Conservation (phyloP, 108 stramenopile genomes). For the Hondaea fermentalgiana region DNA sequence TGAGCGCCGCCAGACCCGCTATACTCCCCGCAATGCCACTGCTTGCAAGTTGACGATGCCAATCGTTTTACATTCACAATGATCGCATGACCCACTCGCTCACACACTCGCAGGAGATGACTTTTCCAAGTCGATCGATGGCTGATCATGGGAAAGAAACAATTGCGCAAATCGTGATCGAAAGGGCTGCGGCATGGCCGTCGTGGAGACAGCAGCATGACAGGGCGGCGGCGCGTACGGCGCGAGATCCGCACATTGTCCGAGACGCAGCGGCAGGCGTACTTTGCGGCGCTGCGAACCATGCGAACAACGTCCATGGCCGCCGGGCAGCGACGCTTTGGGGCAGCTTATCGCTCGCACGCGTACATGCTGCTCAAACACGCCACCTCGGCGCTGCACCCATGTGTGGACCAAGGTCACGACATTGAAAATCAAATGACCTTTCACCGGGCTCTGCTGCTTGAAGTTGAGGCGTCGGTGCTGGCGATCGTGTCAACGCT, state of each 20-base stretch:
- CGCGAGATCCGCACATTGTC: neutral
- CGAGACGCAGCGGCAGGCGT: neutral
- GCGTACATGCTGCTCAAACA: neutral
- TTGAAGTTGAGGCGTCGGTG: neutral
- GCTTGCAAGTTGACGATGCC: too few relatives aligned
- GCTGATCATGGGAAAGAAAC: too few relatives aligned
- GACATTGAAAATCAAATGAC: neutral
- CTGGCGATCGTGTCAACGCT: neutral
- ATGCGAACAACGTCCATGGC: neutral
- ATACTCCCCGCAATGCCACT: too few relatives aligned
- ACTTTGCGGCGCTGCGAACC: neutral
- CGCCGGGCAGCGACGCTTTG: neutral
- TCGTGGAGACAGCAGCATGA: neutral
- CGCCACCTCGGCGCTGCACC: neutral
- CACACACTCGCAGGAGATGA: too few relatives aligned
- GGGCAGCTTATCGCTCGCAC: neutral
- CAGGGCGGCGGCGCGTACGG: neutral
- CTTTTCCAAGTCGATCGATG: too few relatives aligned
- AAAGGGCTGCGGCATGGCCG: too few relatives aligned
- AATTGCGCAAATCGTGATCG: too few relatives aligned
- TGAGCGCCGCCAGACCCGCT: too few relatives aligned
- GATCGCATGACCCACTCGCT: too few relatives aligned
- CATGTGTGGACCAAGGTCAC: conserved; percentile 1
- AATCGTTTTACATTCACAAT: too few relatives aligned
- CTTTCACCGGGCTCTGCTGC: neutral